Percentiles rank a stretch among this genome's conserved stretches.
phyloP scores from a whole-genome alignment of 116 monocot species.

The Iris pallida region DNA sequence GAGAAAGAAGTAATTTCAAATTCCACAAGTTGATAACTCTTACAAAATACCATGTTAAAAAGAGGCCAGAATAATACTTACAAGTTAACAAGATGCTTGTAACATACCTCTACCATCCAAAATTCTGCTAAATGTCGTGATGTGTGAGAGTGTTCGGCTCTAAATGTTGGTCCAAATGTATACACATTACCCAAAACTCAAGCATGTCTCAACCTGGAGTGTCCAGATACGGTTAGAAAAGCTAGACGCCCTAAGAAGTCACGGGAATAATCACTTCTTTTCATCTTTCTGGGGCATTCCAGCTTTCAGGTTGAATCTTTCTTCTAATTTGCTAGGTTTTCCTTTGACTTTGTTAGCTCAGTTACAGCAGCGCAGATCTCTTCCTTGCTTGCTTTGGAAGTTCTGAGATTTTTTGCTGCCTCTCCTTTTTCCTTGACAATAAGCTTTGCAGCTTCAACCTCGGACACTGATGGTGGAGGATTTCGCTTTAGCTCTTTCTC shows the following conservation, averaged over 20 bases:
- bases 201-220: conserved; percentile 78
- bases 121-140: conserved; percentile 75
- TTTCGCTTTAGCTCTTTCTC: conserved; percentile 61
- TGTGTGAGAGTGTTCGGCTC: conserved; percentile 77
- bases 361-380: conserved; percentile 47
- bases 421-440: conserved; percentile 57
- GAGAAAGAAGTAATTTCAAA: not conserved
- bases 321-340: conserved; percentile 59
- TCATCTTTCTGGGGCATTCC: conserved; percentile 62
- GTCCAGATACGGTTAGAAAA: conserved; percentile 78
- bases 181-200: conserved; percentile 81
- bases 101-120: conserved; percentile 80
- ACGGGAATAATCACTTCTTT: conserved; percentile 39
- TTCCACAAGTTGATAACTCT: not conserved
- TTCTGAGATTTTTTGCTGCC: conserved; percentile 45
- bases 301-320: conserved; percentile 59
- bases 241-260: conserved; percentile 77
- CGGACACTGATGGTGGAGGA: conserved; percentile 64
- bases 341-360: conserved; percentile 58
- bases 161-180: conserved; percentile 84
- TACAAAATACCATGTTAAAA: not conserved
- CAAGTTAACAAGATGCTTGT: not conserved
- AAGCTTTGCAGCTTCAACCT: conserved; percentile 50
- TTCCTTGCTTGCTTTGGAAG: conserved; percentile 51
- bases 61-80: not conserved